Evolutionary conservation across 2,329 filamentous ascomycete genomes (phyloP), one percentile per base, ranked within the genome.

Genomic region (Shiraia sp.): DNA sequence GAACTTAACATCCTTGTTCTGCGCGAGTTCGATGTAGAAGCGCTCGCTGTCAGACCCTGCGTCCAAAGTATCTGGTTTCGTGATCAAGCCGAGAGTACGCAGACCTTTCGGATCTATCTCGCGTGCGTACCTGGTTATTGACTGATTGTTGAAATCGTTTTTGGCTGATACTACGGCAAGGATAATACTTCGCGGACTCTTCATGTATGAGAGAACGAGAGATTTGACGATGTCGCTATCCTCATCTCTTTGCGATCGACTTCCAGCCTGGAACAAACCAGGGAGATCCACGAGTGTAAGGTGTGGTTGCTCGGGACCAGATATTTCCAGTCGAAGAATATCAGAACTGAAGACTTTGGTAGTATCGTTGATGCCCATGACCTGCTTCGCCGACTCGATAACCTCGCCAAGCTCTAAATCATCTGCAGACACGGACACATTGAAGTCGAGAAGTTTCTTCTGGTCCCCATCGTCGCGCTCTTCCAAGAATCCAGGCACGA

Each of bases 41-140:
- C 40, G 47, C 42, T 80, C 75, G 3, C 66, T 69, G 1, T 66
- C 59, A 0, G 71, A 74, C 0, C 67, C 71, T 0, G 62, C 15
- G 1, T 57, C 53, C 0, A 77, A 56, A 0, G 68, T 59, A 45
- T 82, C 79, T 0, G 77, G 76, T 49, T 82, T 82, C 0, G 79
- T 83, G 31, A 83, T 74, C 33, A 83, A 69, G 0, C 79, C 77
- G 0, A 83, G 61, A 0, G 79, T 83, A 2, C 80, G 74, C 1
- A 60, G 45, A 1, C 71, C 68, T 0, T 65, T 48, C 1, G 67
- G 70, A 51, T 82, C 78, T 24, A 79, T 73, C 23, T 66, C 47
- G n/a, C 71, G 66, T 0, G 73, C 73, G 9, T 73, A 75, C 17
- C 75, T 71, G 0, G 79, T 68, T 2, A 87, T 75, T 2, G 72